Evolutionary conservation across 768 basidiomycete species (phyloP).

Genomic region (Agaricus blazei): DNA sequence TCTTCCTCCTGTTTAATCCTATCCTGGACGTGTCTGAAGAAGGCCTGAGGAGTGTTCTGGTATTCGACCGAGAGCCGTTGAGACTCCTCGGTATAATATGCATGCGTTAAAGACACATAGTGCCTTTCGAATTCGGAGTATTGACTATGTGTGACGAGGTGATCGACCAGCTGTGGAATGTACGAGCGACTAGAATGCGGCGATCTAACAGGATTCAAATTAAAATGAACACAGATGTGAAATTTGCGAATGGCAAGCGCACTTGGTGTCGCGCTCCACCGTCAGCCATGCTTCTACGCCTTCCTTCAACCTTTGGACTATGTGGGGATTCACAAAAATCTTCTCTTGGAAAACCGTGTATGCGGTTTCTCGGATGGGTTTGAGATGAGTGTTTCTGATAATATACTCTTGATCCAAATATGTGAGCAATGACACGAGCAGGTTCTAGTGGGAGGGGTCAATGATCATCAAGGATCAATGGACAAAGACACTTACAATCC

Average conservation of each 20-base stretch:
- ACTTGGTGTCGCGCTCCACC: conserved; percentile 47
- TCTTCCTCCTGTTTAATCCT: conserved; percentile 54
- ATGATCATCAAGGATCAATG: not conserved
- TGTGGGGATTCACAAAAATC: conserved; percentile 44
- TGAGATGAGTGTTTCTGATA: conserved; percentile 27
- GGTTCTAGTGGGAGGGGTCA: conserved; percentile 28
- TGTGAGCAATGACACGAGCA: conserved; percentile 60
- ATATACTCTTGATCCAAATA: conserved; percentile 71
- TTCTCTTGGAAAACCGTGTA: conserved; percentile 44
- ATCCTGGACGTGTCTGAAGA: conserved; percentile 43
- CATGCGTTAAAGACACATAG: conserved; percentile 43
- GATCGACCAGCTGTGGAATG: conserved; percentile 48
- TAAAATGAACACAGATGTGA: not conserved
- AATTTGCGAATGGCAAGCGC: not conserved
- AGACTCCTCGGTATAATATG: conserved; percentile 55
- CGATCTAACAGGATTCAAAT: conserved; percentile 19
- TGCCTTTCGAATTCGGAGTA: conserved; percentile 57
- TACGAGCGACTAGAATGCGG: conserved; percentile 31
- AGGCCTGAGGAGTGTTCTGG: conserved; percentile 41
- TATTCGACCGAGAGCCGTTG: conserved; percentile 26
- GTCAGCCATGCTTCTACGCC: conserved; percentile 48
- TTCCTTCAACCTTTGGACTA: conserved; percentile 37
- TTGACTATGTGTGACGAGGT: conserved; percentile 51
- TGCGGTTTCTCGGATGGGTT: conserved; percentile 47
- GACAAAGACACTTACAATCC: conserved; percentile 46